These are phyloP conservation scores for peach (Prunus persica) DNA, from an alignment of 306 rosid species.

Conservation along the genomic window DNA sequence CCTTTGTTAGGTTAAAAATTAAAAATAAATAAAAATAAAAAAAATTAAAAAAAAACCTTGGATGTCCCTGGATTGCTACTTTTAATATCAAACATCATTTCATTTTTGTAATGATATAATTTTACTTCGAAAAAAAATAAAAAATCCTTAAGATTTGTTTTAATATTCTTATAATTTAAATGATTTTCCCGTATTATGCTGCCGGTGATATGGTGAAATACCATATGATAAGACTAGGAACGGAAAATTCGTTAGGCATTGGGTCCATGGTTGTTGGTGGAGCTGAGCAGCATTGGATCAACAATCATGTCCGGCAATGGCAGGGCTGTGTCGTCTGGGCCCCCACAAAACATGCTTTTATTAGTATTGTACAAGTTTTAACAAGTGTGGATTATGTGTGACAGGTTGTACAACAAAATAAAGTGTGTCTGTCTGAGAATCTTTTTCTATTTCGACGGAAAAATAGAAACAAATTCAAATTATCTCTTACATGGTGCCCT, in stretches of 20 bases:
- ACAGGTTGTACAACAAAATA: conserved; percentile 47
- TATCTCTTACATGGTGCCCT: conserved; percentile 2
- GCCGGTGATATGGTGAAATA: neutral
- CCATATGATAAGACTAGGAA: neutral
- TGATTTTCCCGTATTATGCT: neutral
- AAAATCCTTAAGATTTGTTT: no score
- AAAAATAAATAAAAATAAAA: no score
- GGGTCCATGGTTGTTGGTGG: conserved; percentile 12
- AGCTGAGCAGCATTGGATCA: conserved; percentile 20
- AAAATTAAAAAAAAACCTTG: no score
- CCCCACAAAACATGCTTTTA: conserved; percentile 12
- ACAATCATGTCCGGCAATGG: conserved; percentile 9
- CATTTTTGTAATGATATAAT: no score
- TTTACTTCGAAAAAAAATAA: no score
- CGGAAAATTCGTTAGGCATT: neutral
- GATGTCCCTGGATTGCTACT: no score
- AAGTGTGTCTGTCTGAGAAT: conserved; percentile 50
- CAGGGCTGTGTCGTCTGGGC: conserved; percentile 5
- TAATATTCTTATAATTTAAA: no score
- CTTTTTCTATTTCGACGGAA: conserved; percentile 22
- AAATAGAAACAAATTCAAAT: conserved; percentile 16
- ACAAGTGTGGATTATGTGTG: conserved; percentile 34
- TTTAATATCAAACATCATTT: neutral
- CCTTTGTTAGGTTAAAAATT: neutral
- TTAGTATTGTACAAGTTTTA: neutral